Evolutionary conservation across 2,329 filamentous ascomycete species (phyloP).

Genomic region (Alternaria sp.): DNA sequence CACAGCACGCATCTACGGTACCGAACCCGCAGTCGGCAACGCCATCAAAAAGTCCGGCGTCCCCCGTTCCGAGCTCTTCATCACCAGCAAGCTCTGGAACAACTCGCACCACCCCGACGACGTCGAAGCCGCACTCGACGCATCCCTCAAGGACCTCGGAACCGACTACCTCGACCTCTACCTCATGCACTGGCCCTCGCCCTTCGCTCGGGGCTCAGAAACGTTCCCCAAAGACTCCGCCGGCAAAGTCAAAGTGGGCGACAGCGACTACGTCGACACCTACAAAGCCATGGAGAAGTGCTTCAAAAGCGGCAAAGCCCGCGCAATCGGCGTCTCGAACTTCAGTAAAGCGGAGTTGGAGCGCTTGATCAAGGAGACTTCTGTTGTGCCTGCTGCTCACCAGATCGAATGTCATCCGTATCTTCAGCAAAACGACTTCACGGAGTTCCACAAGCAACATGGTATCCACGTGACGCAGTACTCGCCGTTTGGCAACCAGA

Average conservation of each 20-base stretch:
- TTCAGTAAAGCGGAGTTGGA: slow-evolving; percentile 53
- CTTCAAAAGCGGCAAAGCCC: slow-evolving; percentile 43
- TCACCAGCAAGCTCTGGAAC: slow-evolving; percentile 87
- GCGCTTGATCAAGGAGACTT: slow-evolving; percentile 56
- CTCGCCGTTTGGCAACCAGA: slow-evolving; percentile 45
- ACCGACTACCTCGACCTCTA: slow-evolving; percentile 90
- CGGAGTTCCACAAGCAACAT: slow-evolving; percentile 34
- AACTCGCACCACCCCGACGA: slow-evolving; percentile 74
- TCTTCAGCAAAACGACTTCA: slow-evolving; percentile 36
- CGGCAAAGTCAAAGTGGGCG: slow-evolving; percentile 30
- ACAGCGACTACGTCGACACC: slow-evolving; percentile 38
- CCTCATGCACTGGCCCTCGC: slow-evolving; percentile 79
- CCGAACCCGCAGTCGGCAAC: slow-evolving; percentile 31
- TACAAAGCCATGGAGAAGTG: slow-evolving; percentile 51
- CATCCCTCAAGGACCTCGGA: slow-evolving; percentile 75
- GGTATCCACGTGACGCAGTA: slow-evolving; percentile 45
- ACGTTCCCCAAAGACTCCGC: slow-evolving; percentile 60
- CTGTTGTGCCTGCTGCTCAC: slow-evolving; percentile 39
- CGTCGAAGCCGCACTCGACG: slow-evolving; percentile 76
- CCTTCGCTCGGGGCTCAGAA: slow-evolving; percentile 74
- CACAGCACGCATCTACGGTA: slow-evolving; percentile 37
- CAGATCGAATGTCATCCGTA: slow-evolving; percentile 44
- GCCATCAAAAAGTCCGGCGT: slow-evolving; percentile 42
- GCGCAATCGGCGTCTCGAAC: slow-evolving; percentile 44
- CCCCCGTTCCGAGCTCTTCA: slow-evolving; percentile 49